Conservation (phyloP, 345 rosid species). For the Clarkia xantiana region DNA sequence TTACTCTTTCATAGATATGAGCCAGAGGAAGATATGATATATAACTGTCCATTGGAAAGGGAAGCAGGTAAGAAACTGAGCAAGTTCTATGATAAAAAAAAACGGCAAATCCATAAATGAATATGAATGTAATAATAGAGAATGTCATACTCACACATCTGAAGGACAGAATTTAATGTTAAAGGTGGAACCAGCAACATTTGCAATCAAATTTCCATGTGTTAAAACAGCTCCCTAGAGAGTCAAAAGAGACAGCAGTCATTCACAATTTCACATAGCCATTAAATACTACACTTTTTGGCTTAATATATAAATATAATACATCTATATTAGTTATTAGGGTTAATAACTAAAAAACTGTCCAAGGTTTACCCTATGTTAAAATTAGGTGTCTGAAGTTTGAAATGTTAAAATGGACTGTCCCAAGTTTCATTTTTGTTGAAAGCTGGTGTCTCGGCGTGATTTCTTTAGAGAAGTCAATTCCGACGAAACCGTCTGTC, state of each 20-base stretch:
- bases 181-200: slow-evolving; percentile 53
- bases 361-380: no score
- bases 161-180: slow-evolving; percentile 49
- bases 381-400: no score
- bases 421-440: no score
- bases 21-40: slow-evolving; percentile 96
- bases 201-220: slow-evolving; percentile 79
- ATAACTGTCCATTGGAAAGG: slow-evolving; percentile 34
- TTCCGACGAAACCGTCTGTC: no score
- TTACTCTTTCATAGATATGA: slow-evolving; percentile 83
- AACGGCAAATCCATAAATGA: slow-evolving; percentile 4
- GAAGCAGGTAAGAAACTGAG: slow-evolving; percentile 10
- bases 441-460: no score
- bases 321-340: no score
- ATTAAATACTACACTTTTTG: no score
- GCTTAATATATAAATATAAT: no score
- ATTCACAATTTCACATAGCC: background rate
- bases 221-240: slow-evolving; percentile 72
- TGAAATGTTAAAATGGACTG: no score
- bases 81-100: slow-evolving; percentile 6
- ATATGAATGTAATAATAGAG: slow-evolving; percentile 3
- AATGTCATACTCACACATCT: slow-evolving; percentile 54
- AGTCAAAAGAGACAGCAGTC: background rate
- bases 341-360: no score
- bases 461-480: no score